Percentiles rank a stretch among this genome's conserved stretches.
phyloP scores from a whole-genome alignment of 140 eudicot species.

The Senecio squalidus region DNA sequence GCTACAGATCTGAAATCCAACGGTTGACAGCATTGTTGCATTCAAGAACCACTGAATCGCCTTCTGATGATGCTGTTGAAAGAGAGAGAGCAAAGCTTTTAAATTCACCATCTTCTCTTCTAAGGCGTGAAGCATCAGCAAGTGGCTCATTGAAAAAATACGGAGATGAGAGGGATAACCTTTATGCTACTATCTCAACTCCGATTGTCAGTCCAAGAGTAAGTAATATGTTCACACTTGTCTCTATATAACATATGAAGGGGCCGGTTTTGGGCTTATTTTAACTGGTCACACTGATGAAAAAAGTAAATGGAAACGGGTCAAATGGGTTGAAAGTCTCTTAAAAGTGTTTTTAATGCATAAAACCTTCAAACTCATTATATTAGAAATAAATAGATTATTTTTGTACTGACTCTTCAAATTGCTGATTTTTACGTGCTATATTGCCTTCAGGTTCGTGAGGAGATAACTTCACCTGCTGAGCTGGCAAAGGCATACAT shows the following conservation, averaged over 20 bases:
- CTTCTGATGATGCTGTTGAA: slow-evolving; percentile 22
- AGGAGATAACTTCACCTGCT: slow-evolving; percentile 71
- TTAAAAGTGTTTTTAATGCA: neutral
- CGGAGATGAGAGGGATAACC: slow-evolving; percentile 20
- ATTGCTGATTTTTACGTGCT: no score
- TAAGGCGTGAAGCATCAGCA: slow-evolving; percentile 22
- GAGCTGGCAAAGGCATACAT: slow-evolving; percentile 91
- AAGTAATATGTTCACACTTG: slow-evolving; percentile 17
- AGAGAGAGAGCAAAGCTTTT: slow-evolving; percentile 18
- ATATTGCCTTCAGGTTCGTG: slow-evolving; percentile 42
- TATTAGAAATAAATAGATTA: no score
- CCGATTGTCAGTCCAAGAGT: slow-evolving; percentile 47
- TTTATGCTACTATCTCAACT: slow-evolving; percentile 31
- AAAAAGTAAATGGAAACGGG: neutral
- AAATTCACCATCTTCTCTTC: slow-evolving; percentile 18
- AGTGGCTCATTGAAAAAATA: slow-evolving; percentile 16
- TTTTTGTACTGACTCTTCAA: no score
- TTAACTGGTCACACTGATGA: no score
- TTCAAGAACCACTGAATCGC: slow-evolving; percentile 43
- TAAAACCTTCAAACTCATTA: no score
- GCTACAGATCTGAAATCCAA: slow-evolving; percentile 57
- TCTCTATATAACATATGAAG: no score
- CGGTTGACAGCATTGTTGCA: slow-evolving; percentile 53
- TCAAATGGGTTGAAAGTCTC: neutral
- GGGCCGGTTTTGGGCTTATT: no score